Evolutionary conservation across 1,284 basidiomycete genomes (phyloP), one percentile per base, ranked within the genome.

Genomic region (Ganoderma meredithae): DNA sequence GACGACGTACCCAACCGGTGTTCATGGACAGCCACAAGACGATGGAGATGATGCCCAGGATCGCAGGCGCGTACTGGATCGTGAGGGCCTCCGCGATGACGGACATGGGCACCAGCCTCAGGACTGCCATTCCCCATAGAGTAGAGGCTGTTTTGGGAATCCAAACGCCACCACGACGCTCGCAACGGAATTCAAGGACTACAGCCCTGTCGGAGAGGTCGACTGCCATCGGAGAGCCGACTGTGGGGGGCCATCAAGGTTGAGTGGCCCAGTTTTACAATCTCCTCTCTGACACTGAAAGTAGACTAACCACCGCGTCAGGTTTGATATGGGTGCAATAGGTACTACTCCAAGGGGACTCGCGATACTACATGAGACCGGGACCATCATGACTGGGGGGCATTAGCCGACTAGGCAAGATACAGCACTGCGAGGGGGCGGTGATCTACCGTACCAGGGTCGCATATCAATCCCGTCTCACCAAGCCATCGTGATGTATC

Each of bases 81-180:
- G 80, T 73, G 9, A 82, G 53, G 0, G 79, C 81, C 4, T 76
- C 78, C 6, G 76, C 69, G 19, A 83, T 69, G 1, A 82, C 75
- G 1, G 83, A 82, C 7, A 81, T 31, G 0, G 86, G 86, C n/a
- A 86, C 78, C 27, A 31, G 27, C 27, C 27, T 31, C 49, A 88
- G 71, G 7, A 87, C 39, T 0, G 79, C 79, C 0, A 81, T 80
- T 13, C 87, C 88, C 9, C 84, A 69, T 52, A 87, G 84, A 86
- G 13, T 83, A 79, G 27, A 91, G 81, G 9, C 90, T 82, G 73
- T 91, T 75, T 92, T 90, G 0, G 90, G 88, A 3, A 82, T 80
- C 85, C 82, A 85, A 15, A 78, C 71, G 4, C 80, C 88, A 56
- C 83, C 82, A 3, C 27, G 27, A 3, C 27, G 27, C 27, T 31